These are phyloP conservation scores for Blumeria hordei DNA, from an alignment of 2,329 filamentous ascomycete genomes.

Conservation along the genomic window DNA sequence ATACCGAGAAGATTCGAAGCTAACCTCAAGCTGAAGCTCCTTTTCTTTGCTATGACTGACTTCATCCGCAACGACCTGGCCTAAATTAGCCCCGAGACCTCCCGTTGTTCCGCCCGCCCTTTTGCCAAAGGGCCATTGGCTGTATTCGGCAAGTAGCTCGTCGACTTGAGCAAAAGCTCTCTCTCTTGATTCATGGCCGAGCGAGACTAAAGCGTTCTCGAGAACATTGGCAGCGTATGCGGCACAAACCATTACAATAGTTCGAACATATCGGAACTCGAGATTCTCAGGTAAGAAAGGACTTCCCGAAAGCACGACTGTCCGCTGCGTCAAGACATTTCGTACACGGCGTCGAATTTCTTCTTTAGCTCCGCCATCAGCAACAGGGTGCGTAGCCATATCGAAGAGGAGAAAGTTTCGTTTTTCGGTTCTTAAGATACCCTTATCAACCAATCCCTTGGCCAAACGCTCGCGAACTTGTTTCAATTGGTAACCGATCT, in stretches of 20 bases:
- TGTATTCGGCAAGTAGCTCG: constrained; percentile 85
- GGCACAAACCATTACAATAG: constrained; percentile 88
- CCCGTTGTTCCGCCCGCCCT: constrained; percentile 46
- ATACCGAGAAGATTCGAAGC: constrained; percentile 17
- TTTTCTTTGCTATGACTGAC: constrained; percentile 70
- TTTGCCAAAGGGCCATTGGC: constrained; percentile 87
- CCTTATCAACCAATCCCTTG: constrained; percentile 95
- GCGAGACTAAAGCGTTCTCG: constrained; percentile 84
- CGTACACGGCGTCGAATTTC: constrained; percentile 85
- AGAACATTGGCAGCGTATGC: constrained; percentile 95
- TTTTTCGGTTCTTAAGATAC: constrained; percentile 94
- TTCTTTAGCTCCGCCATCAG: constrained; percentile 89
- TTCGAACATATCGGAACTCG: constrained; percentile 81
- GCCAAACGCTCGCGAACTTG: constrained; percentile 93
- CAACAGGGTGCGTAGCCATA: constrained; percentile 97
- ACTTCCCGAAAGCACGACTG: constrained; percentile 64
- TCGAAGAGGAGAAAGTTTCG: constrained; percentile 98
- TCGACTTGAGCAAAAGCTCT: constrained; percentile 92
- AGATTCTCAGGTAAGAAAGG: constrained; percentile 85
- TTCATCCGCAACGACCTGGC: constrained; percentile 70
- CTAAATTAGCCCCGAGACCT: constrained; percentile 79
- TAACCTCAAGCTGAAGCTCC: constrained; percentile 85
- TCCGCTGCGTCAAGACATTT: constrained; percentile 79
- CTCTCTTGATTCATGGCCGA: constrained; percentile 85
- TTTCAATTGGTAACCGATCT: constrained; percentile 98